These are phyloP conservation scores for Mentha longifolia DNA, from an alignment of 257 asterid species.

Conservation along the genomic window DNA sequence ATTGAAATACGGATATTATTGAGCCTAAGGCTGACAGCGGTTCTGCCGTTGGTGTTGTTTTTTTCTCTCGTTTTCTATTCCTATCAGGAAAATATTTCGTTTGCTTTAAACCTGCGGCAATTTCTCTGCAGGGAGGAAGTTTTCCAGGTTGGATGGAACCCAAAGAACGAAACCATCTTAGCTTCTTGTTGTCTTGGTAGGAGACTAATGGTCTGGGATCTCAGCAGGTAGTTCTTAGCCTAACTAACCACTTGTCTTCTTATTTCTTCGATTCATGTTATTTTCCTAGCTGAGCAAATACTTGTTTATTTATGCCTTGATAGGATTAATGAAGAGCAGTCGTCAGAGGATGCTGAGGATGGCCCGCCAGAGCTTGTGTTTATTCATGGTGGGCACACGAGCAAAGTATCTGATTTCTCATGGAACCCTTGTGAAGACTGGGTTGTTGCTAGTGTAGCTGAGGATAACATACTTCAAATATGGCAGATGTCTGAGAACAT, in stretches of 20 bases:
- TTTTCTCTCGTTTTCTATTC: too few relatives aligned
- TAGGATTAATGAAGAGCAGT: constrained; percentile 89
- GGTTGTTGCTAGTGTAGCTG: constrained; percentile 96
- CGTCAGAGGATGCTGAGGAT: constrained; percentile 85
- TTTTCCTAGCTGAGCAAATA: neutral
- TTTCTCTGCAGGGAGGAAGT: constrained; percentile 8
- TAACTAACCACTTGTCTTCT: neutral
- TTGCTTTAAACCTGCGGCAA: neutral
- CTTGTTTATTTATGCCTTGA: neutral
- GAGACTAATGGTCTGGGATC: constrained; percentile 97
- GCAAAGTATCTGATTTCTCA: constrained; percentile 92
- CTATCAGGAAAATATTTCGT: neutral
- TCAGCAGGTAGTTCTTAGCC: constrained; percentile 76
- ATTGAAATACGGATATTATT: too few relatives aligned
- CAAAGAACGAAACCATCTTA: constrained; percentile 75
- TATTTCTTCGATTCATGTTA: neutral
- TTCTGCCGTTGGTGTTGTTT: too few relatives aligned
- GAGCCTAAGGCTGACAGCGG: too few relatives aligned
- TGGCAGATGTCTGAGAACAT: constrained; percentile 99
- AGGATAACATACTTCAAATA: constrained; percentile 89
- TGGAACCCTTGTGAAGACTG: constrained; percentile 98
- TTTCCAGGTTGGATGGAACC: constrained; percentile 32
- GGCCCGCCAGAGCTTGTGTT: constrained; percentile 95
- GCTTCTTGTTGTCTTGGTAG: constrained; percentile 98
- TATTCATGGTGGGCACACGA: constrained; percentile 95